A percentile compares a stretch with the other conserved stretches of the same genome.
phyloP scores from a whole-genome alignment of 176 grass and related monocot genomes.

The Carex scoparia region DNA sequence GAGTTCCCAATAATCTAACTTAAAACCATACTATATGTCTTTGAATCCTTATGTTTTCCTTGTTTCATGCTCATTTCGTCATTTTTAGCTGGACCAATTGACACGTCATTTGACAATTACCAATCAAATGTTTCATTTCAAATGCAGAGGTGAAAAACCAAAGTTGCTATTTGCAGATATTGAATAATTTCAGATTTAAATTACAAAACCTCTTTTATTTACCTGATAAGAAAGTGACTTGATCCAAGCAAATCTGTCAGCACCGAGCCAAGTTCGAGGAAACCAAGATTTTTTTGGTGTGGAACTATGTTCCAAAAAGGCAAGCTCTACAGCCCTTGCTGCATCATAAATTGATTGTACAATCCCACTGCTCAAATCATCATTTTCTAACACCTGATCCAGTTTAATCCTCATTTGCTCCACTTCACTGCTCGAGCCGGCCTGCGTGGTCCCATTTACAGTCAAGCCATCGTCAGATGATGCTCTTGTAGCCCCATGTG shows the following conservation, averaged over 20 bases:
- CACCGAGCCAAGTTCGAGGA: slow-evolving; percentile 69
- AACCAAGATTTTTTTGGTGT: slow-evolving; percentile 62
- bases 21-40: background rate
- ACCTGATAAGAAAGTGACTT: slow-evolving; percentile 91
- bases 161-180: background rate
- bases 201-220: background rate
- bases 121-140: background rate
- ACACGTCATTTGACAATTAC: background rate
- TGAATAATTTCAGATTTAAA: background rate
- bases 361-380: slow-evolving; percentile 63
- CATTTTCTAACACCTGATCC: slow-evolving; percentile 56
- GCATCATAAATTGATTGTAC: slow-evolving; percentile 95
- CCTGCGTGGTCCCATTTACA: slow-evolving; percentile 56
- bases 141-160: background rate
- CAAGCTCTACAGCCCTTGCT: slow-evolving; percentile 80
- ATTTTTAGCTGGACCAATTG: background rate
- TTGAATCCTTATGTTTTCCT: background rate
- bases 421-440: slow-evolving; percentile 50
- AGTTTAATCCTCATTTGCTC: slow-evolving; percentile 71
- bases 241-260: slow-evolving; percentile 86
- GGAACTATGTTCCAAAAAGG: slow-evolving; percentile 58
- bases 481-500: slow-evolving; percentile 34
- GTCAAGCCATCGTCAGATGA: slow-evolving; percentile 61
- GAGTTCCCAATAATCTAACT: background rate
- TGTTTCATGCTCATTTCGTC: background rate